Base-by-base conservation (phyloP, 179 eudicot genomes). In the Patellifolia procumbens region DNA sequence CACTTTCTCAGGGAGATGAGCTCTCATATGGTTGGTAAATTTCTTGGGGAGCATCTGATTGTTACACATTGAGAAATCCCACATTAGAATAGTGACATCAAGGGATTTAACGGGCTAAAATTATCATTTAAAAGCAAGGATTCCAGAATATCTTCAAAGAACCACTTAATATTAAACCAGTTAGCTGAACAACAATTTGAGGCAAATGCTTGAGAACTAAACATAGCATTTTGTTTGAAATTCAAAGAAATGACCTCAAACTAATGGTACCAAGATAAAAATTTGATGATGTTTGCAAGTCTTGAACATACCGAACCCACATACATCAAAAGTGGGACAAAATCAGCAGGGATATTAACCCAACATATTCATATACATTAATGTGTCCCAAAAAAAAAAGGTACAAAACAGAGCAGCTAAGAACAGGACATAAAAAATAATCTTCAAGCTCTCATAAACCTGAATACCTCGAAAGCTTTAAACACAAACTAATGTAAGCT, bases 11-110 rank as follows among this genome's bases (percentile, higher is more conserved):
- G 85, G 85, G 22, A 82, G 42, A 7, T 74, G 28, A 11, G 64
- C 64, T 56, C 69, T 81, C 80, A 83, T 63, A 70, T 81, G 80
- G 55, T 74, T 78, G 48, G 81, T 56, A 70, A 88, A 83, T 22
- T 83, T 88, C 78, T 80, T 58, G 7, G 89, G 91, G 31, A 88
- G 80, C 51, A 74, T 85, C 91, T 88, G 82, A 74, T 71, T 60
- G 19, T 62, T 0, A 52, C 45, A 72, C n/a, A n/a, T n/a, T n/a
- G 11, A 24, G 15, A 69, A 58, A 53, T 34, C 49, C 7, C 48
- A 13, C 11, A 64, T 35, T 28, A 37, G 32, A 2, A 7, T 28
- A 42, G 35, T 42, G 28, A 55, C 53, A 52, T 34, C 22, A 35
- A 64, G 11, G 24, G 2, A 13, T 61, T 4, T 29, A 16, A 2